phyloP scores from a whole-genome alignment of 805 yeast species.

The Barnettozyma wickerhamii region DNA sequence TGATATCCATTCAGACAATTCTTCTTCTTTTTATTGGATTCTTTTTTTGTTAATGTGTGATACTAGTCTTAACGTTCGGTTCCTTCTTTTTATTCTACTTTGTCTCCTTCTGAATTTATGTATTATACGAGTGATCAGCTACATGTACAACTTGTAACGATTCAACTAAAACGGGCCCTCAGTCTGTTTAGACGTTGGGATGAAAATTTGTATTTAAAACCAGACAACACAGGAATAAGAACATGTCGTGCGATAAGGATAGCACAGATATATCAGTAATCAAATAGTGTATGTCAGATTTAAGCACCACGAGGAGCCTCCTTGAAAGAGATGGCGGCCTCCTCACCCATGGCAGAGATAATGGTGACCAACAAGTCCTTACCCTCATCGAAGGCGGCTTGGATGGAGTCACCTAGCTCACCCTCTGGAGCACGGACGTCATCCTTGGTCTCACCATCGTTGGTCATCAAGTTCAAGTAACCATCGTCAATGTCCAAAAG shows the following conservation, averaged over 20 bases:
- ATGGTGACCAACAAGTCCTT: conserved; percentile 96
- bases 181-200: conserved; percentile 5
- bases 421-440: conserved; percentile 98
- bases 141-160: no score
- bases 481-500: conserved; percentile 98
- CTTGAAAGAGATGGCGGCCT: conserved; percentile 97
- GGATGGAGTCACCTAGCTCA: conserved; percentile 91
- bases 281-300: no score
- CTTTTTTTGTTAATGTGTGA: background rate
- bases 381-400: conserved; percentile 94
- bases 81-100: no score
- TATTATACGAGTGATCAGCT: background rate
- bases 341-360: conserved; percentile 99
- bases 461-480: conserved; percentile 92
- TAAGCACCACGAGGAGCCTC: conserved; percentile 83
- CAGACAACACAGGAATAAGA: conserved; percentile 3
- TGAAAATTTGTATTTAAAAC: conserved; percentile 9
- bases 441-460: conserved; percentile 98
- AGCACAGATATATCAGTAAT: no score
- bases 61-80: no score
- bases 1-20: background rate
- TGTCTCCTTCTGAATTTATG: background rate
- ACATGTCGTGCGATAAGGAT: no score
- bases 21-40: background rate
- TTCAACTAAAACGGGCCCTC: conserved; percentile 7